Base-by-base conservation (phyloP, 1,284 basidiomycete genomes). In the Leccinum subspadiceum region DNA sequence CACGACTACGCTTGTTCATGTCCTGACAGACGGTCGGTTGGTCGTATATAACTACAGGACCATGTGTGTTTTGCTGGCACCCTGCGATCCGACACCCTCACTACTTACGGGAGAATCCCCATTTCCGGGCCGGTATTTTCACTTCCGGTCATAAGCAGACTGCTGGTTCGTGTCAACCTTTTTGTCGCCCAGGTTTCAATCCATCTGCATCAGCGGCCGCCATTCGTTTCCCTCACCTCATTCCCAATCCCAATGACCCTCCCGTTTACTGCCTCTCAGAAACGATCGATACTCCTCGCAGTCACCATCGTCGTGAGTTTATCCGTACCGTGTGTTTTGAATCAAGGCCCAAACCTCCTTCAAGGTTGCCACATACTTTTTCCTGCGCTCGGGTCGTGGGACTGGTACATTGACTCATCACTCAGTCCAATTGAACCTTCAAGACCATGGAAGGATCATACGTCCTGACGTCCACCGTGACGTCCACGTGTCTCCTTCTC, bases 221-320 rank as follows among this genome's bases (percentile, higher is more conserved):
- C 10, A 46, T 46, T 48, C 17, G 1, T 39, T 44, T 7, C 54
- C 17, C 2, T 39, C 15, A 26, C 29, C 41, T 24, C 26, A 26
- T 3, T n/a, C 41, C 22, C 15, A 33, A 6, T 51, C 63, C 54
- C 13, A 52, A 15, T 75, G 70, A 22, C 56, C 33, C 13, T 73
- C 54, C 66, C 69, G 7, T 37, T 73, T 24, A 72, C 70, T 8
- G 51, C 68, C 4, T 70, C 72, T 31, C 72, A 74, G 50, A 74
- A 66, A 50, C 71, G 70, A 13, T 70, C 71, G n/a, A 48, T 72
- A 35, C 53, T 75, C 0, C 62, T 72, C 6, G 70, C 72, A 4
- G 17, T 64, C 56, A 49, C 68, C n/a, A 35, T 74, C 4, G 15
- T 73, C 22, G 73, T 74, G 24, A 63, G 71, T 58, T 9, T 2